Conservation (phyloP, 441 rosid species). For the Geranium incanum region DNA sequence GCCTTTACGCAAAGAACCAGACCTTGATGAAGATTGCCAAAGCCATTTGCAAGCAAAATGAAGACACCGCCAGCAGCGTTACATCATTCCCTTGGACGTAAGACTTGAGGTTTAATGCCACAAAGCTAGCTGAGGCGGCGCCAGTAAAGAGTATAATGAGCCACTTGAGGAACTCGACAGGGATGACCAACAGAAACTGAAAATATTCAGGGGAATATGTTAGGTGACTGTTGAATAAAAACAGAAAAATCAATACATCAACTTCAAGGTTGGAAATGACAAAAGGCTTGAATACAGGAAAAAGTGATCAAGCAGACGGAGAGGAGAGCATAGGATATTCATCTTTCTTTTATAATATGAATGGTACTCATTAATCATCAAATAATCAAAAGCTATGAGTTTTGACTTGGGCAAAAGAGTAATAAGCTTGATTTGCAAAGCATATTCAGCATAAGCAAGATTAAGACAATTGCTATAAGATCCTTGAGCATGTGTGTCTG, state of each 20-base stretch:
- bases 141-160: constrained; percentile 67
- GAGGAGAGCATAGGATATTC: neutral
- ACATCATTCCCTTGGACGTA: constrained; percentile 42
- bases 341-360: neutral
- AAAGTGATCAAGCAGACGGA: no score
- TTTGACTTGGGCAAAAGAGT: no score
- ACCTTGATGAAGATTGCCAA: constrained; percentile 82
- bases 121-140: constrained; percentile 58
- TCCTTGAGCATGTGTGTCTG: neutral
- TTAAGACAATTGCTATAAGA: neutral
- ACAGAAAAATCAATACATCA: no score
- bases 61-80: constrained; percentile 41
- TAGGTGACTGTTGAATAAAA: neutral
- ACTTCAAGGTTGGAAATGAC: no score
- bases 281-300: no score
- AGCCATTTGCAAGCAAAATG: constrained; percentile 69
- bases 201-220: constrained; percentile 10
- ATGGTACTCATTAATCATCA: no score
- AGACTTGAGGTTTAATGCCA: constrained; percentile 58
- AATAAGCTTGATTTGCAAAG: no score
- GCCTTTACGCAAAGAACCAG: constrained; percentile 72
- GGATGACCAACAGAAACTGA: constrained; percentile 78
- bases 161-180: constrained; percentile 79
- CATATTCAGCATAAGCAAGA: no score
- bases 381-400: no score